Percentiles rank a stretch among this genome's conserved stretches.
These are phyloP conservation scores for Biancaea sappan DNA, from an alignment of 306 rosid genomes.

Conservation along the genomic window DNA sequence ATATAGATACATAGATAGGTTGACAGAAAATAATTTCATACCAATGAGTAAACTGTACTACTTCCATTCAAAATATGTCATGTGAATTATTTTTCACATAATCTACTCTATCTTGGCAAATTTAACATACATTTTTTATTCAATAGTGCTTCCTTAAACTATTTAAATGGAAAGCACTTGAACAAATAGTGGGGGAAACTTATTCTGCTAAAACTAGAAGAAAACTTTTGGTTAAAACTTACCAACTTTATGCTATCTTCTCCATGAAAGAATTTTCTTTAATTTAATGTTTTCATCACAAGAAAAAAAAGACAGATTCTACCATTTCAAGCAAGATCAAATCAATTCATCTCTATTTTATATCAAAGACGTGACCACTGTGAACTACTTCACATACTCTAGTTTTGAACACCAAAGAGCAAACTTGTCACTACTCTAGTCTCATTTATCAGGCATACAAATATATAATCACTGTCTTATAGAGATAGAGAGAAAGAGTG, in stretches of 20 bases:
- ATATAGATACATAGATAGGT: no score
- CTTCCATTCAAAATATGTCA: no score
- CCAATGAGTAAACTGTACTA: no score
- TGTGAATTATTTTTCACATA: no score
- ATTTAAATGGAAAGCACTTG: not conserved
- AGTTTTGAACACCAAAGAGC: slow-evolving; percentile 15
- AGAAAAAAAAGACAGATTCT: not conserved
- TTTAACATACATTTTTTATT: not conserved
- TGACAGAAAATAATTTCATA: no score
- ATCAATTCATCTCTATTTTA: not conserved
- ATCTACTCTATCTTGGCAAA: not conserved
- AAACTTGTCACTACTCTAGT: slow-evolving; percentile 11
- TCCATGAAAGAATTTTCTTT: not conserved
- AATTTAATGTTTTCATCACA: not conserved
- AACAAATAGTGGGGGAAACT: no score
- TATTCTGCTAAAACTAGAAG: no score
- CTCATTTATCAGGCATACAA: no score
- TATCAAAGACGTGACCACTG: not conserved
- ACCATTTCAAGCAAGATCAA: not conserved
- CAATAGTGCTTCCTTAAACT: not conserved
- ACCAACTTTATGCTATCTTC: not conserved
- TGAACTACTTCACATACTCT: not conserved
- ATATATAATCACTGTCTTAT: no score
- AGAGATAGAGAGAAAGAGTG: no score
- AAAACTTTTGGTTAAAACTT: slow-evolving; percentile 3